Percentiles rank a stretch among this genome's conserved stretches.
Evolutionary conservation across 148 eudicot species (phyloP).

Genomic region (Rhododendron griersonianum): DNA sequence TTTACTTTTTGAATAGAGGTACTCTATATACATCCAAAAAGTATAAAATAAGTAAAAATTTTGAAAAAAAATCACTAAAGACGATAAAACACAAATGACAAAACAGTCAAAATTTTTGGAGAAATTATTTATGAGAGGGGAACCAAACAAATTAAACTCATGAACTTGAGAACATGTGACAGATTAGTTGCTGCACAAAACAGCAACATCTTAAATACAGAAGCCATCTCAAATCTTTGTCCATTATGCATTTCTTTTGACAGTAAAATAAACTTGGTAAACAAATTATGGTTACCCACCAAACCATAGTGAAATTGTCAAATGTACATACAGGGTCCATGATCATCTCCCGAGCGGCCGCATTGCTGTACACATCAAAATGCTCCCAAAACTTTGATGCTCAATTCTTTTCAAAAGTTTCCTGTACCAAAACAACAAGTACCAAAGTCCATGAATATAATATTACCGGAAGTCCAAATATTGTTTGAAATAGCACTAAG

Average conservation of each 20-base stretch:
- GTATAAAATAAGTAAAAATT: no score
- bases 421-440: conserved; percentile 30
- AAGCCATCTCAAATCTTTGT: background rate
- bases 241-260: background rate
- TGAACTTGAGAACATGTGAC: background rate
- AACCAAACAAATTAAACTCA: no score
- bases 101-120: no score
- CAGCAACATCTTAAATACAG: background rate
- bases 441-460: background rate
- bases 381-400: conserved; percentile 75
- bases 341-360: conserved; percentile 33
- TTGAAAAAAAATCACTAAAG: no score
- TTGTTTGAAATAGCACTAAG: background rate
- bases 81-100: no score
- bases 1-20: no score
- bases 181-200: background rate
- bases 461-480: background rate
- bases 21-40: no score
- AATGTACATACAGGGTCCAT: conserved; percentile 27
- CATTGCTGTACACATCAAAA: conserved; percentile 51
- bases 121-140: no score
- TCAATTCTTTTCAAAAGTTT: conserved; percentile 58
- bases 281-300: background rate
- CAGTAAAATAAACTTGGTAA: background rate
- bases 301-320: background rate